Evolutionary conservation across 169 alveolate genomes (phyloP), one percentile per base, ranked within the genome.

Genomic region (Theileria equi): DNA sequence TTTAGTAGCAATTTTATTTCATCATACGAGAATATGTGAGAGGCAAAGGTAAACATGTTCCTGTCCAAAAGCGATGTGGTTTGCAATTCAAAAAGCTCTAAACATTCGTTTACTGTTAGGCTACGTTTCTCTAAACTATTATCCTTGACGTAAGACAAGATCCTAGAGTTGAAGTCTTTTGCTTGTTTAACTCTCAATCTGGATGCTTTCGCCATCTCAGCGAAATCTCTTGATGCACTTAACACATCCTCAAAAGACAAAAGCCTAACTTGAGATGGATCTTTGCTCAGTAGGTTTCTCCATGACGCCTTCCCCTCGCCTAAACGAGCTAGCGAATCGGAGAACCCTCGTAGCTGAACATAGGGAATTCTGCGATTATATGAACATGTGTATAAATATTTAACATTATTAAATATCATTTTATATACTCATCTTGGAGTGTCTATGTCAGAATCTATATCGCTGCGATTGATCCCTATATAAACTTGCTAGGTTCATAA

Each of bases 61-160:
- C 40, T 57, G 61, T 57, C 67, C 16, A 55, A 57, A 16, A 17
- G 29, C 16, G 67, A 17, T 25, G 32, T 36, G 31, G 25, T 28
- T 16, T 57, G 25, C 19, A 25, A 36, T 3, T 57, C 38, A 11
- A 57, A 57, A 40, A 57, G 53, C 23, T 35, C 26, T 19, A 16
- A 43, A 26, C 32, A 57, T 28, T 57, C 67, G 43, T 57, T 41
- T n/a, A 43, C 47, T 5, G 67, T 57, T n/a, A 57, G 40, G 17
- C 28, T 36, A 28, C 28, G 2, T n/a, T 41, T 21, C 17, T 57
- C 45, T 26, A n/a, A 25, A 31, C 60, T 17, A 19, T 57, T 41
- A 11, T 26, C 45, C n/a, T 57, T 48, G 16, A 57, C 32, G 31
- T 57, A 57, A 21, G 34, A 48, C 45, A 41, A 57, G 50, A 57